Percentiles rank a stretch among this genome's conserved stretches.
Conservation (phyloP, 139 green algal genomes). For the Chlorella sorokiniana region DNA sequence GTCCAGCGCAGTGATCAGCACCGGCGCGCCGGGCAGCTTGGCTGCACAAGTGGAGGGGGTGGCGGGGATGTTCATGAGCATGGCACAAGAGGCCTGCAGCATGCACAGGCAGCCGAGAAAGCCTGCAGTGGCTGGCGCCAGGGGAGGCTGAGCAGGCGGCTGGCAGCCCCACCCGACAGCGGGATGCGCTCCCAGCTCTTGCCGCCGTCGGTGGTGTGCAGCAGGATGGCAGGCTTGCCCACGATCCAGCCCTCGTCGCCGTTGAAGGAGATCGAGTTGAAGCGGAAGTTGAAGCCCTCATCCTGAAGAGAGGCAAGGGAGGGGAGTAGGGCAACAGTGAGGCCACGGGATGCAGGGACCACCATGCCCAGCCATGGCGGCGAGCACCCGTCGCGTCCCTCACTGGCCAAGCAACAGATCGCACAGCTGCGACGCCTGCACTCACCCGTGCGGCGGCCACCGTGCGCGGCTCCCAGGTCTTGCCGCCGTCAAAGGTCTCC, state of each 20-base stretch:
- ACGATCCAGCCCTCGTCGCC: conserved; percentile 98
- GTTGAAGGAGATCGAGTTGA: conserved; percentile 96
- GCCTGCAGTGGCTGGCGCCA: neutral
- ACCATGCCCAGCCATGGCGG: neutral
- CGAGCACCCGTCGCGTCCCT: too few species aligned
- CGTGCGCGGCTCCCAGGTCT: conserved; percentile 84
- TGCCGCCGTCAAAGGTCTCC: conserved; percentile 96
- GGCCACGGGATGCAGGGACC: neutral
- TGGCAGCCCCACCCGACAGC: conserved; percentile 68
- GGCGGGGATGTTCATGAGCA: neutral
- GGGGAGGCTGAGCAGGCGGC: neutral
- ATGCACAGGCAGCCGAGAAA: neutral
- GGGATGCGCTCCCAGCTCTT: conserved; percentile 96
- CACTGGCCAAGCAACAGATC: too few species aligned
- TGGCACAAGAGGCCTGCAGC: neutral
- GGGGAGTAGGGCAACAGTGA: neutral
- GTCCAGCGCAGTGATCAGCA: conserved; percentile 77
- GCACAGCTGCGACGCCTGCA: neutral
- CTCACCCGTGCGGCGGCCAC: conserved; percentile 55
- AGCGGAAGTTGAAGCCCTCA: conserved; percentile 92
- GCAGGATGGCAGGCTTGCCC: conserved; percentile 97
- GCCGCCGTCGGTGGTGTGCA: conserved; percentile 95
- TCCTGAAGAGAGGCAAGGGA: conserved; percentile 45
- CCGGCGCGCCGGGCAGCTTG: conserved; percentile 90
- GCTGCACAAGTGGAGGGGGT: conserved; percentile 28